These are phyloP conservation scores for Chaetomium globosum DNA, from an alignment of 2,329 filamentous ascomycete genomes.

Conservation along the genomic window DNA sequence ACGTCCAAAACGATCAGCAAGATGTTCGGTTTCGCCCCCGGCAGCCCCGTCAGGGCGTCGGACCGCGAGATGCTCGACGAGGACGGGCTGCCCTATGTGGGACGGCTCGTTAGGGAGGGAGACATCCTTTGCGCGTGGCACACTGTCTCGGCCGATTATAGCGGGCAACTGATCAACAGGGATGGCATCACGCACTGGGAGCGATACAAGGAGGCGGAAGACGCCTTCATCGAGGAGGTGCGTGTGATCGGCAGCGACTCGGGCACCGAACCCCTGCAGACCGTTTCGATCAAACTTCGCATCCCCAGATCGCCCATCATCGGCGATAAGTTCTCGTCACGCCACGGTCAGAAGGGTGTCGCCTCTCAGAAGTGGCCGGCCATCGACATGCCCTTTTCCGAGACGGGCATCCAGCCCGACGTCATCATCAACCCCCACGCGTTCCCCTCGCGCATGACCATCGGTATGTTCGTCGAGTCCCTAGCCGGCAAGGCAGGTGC, in stretches of 20 bases:
- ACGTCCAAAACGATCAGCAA: slow-evolving; percentile 72
- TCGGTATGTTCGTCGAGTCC: slow-evolving; percentile 98
- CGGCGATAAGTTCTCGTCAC: slow-evolving; percentile 98
- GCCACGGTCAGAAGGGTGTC: slow-evolving; percentile 98
- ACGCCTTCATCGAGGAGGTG: slow-evolving; percentile 88
- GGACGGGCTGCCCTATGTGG: slow-evolving; percentile 83
- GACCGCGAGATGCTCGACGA: slow-evolving; percentile 76
- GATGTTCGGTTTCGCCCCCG: slow-evolving; percentile 88
- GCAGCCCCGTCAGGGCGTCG: slow-evolving; percentile 69
- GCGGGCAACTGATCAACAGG: slow-evolving; percentile 77
- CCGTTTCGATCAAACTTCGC: slow-evolving; percentile 88
- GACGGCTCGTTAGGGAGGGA: slow-evolving; percentile 74
- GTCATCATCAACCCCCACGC: slow-evolving; percentile 99
- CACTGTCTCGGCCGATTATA: slow-evolving; percentile 78
- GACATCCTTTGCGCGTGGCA: slow-evolving; percentile 89
- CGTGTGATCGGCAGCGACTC: slow-evolving; percentile 84
- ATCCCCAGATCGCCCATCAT: slow-evolving; percentile 89
- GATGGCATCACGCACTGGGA: slow-evolving; percentile 85
- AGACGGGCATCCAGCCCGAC: slow-evolving; percentile 94
- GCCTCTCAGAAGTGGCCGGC: slow-evolving; percentile 93
- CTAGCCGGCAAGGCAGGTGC: slow-evolving; percentile 93
- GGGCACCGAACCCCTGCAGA: slow-evolving; percentile 80
- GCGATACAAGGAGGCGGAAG: slow-evolving; percentile 91
- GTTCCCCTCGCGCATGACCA: slow-evolving; percentile 99
- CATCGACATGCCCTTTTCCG: slow-evolving; percentile 93